Evolutionary conservation across 331 rosid species (phyloP), one percentile per base, ranked within the genome.

Genomic region (Quercus tomentella): DNA sequence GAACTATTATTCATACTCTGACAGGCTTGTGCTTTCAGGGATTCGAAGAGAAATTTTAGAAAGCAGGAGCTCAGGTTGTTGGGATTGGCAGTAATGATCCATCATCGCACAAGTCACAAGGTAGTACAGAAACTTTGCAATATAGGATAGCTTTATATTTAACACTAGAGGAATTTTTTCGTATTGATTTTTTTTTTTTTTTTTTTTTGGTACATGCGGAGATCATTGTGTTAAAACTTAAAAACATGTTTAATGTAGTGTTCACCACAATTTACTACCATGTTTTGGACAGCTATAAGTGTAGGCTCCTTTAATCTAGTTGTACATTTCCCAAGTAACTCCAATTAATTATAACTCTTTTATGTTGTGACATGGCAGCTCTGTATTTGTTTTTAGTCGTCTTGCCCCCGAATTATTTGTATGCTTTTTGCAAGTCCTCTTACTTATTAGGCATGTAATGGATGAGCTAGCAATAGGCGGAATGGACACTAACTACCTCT

Each of bases 21-120:
- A 76, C 85, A 93, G 99, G 97, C 99, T 23, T 96, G 99, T 28
- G 98, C 99, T 87, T 93, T 96, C 85, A 90, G 99, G 87, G 99
- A 96, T 80, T 93, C 97, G 54, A 96, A 73, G 99, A 96, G 89
- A 91, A 96, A 85, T 96, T 96, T 77, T 90, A 96, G 88, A 96
- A 93, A 87, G 99, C 94, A 81, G 99, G 99, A 71, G 99, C 99
- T 1, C 84, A 81, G 84, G 97, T 96, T 71, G 83, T 96, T 22
- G 99, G 99, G 72, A 91, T 96, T 28, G 90, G 99, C 26, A 96
- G 96, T 1, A 94, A 96, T 79, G 91, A 84, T 80, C 9, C 97
- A 61, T 70, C 92, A 9, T 96, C 99, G 6, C 41, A 35, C 8
- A 35, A 35, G 41, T 51, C 99, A 96, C 93, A 96, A 93, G 99